phyloP scores from a whole-genome alignment of 345 rosid species.

The Mallotus nudiflorus region DNA sequence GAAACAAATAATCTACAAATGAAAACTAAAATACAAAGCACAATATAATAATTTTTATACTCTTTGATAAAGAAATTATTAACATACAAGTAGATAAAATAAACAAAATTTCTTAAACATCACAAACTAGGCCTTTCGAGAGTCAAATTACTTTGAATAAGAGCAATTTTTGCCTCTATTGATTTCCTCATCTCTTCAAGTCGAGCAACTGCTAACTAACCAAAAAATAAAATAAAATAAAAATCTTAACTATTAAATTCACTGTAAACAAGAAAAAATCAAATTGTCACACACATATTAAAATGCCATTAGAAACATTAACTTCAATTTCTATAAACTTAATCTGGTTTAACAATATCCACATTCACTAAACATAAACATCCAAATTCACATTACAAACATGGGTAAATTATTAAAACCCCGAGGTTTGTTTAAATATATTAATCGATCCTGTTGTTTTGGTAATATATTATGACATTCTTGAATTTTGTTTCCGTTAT shows the following conservation, averaged over 20 bases:
- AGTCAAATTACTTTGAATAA: slow-evolving; percentile 87
- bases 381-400: not conserved
- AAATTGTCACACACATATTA: not conserved
- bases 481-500: too few relatives aligned
- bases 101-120: not conserved
- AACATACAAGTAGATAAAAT: too few relatives aligned
- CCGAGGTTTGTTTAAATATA: too few relatives aligned
- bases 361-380: not conserved
- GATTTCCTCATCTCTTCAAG: slow-evolving; percentile 86
- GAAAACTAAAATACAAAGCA: too few relatives aligned
- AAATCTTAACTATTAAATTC: not conserved
- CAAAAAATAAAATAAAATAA: too few relatives aligned
- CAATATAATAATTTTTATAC: too few relatives aligned
- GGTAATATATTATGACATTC: too few relatives aligned
- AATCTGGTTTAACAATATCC: not conserved
- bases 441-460: too few relatives aligned
- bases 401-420: too few relatives aligned
- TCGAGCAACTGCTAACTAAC: slow-evolving; percentile 84
- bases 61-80: too few relatives aligned
- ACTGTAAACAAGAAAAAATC: not conserved
- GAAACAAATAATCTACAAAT: too few relatives aligned
- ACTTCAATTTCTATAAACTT: not conserved
- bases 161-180: slow-evolving; percentile 73
- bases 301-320: not conserved
- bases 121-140: slow-evolving; percentile 91